Percentiles rank a stretch among this genome's conserved stretches.
Conservation (phyloP, 345 rosid genomes). For the Eucalyptus erythrocorys region DNA sequence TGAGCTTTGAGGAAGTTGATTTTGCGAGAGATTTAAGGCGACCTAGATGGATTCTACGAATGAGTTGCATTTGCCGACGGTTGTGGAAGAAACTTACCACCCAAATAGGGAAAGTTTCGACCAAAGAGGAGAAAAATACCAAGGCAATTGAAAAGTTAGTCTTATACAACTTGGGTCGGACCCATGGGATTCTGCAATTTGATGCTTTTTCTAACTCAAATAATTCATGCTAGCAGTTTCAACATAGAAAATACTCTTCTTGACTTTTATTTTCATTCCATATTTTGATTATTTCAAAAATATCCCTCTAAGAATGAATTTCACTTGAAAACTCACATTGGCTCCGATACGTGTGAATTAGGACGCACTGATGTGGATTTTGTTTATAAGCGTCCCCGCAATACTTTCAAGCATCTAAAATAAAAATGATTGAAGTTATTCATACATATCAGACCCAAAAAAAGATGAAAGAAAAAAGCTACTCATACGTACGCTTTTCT, state of each 20-base stretch:
- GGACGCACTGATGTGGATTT: not conserved
- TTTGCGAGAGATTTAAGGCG: not conserved
- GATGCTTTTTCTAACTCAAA: constrained; percentile 30
- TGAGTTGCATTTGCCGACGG: not conserved
- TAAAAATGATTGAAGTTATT: not conserved
- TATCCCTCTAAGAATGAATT: not conserved
- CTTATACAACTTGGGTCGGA: not conserved
- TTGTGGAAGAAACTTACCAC: not conserved
- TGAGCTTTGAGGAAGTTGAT: not conserved
- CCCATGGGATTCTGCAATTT: constrained; percentile 19
- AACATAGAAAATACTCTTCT: not conserved
- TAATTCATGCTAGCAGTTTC: constrained; percentile 7
- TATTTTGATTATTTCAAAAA: not conserved
- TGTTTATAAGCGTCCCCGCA: not conserved
- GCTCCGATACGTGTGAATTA: not conserved
- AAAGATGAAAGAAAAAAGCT: not conserved
- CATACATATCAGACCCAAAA: not conserved
- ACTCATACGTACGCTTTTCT: not conserved
- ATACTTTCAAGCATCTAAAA: not conserved
- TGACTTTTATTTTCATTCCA: not conserved
- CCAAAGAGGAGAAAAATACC: not conserved
- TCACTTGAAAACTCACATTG: not conserved
- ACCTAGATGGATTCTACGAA: not conserved
- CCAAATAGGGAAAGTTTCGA: not conserved
- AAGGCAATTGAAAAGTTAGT: not conserved